Percentiles rank a stretch among this genome's conserved stretches.
Evolutionary conservation across 169 alveolate genomes (phyloP).

Genomic region (Plasmodium knowlesi): DNA sequence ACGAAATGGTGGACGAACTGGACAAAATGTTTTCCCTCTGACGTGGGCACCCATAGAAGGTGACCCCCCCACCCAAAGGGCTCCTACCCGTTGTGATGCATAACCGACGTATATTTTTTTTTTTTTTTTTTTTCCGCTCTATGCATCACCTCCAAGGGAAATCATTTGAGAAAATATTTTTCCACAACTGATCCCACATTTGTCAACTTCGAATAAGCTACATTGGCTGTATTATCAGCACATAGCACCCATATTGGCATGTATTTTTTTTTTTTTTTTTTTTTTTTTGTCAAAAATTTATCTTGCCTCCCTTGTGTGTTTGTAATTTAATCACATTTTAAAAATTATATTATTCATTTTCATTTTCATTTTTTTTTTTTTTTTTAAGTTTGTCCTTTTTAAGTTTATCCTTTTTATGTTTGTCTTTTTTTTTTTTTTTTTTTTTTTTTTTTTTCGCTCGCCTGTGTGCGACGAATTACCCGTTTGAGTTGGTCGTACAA

Average conservation of each 20-base stretch:
- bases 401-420: neutral
- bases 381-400: too few relatives aligned
- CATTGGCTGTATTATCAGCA: neutral
- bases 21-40: slow-evolving; percentile 17
- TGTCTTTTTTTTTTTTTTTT: too few relatives aligned
- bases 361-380: too few relatives aligned
- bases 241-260: neutral
- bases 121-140: neutral
- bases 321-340: neutral
- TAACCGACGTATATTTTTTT: neutral
- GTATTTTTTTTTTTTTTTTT: neutral
- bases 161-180: too few relatives aligned
- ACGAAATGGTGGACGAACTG: slow-evolving; percentile 50
- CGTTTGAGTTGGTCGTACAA: neutral
- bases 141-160: neutral
- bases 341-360: neutral
- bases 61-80: too few relatives aligned
- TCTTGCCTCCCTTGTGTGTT: too few relatives aligned
- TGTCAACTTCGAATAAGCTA: neutral
- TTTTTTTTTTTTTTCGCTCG: neutral
- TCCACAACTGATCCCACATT: neutral
- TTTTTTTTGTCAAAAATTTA: too few relatives aligned
- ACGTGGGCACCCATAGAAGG: neutral
- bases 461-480: neutral
- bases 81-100: too few relatives aligned